Base-by-base conservation (phyloP, 2,329 filamentous ascomycete species). In the Aureobasidium sp. region DNA sequence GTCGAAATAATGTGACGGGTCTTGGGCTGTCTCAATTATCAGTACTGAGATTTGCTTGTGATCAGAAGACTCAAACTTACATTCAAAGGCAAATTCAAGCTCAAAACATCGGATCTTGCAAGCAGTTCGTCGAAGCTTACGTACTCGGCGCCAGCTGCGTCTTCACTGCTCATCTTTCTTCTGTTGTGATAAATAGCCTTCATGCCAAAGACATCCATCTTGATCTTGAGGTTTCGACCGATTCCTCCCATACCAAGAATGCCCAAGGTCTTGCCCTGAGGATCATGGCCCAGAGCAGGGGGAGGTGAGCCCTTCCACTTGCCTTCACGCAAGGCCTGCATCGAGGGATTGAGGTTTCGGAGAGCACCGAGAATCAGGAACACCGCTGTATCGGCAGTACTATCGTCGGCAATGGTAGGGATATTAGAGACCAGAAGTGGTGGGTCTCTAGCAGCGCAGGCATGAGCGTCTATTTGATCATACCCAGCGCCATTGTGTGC, bases 221-320 rank as follows among this genome's bases (percentile, higher is more conserved):
- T 91, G 71, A 79, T 83, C 71, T 87, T 89, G 68, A 94, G 75
- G 69, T 91, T 90, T 39, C 87, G 79, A 0, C 91, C 90, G 64
- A 95, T 94, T 2, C 90, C 89, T 23, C 90, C 90, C 89, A 94
- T 93, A 7, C 90, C 90, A 44, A 95, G 73, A 64, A 95, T 91
- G 0, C 90, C 90, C 5, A 95, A 79, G 1, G 86, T 78, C 74
- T 93, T 94, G 39, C 88, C 89, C 72, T 89, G 80, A 1, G 90
- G 90, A 70, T 94, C 90, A 70, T 89, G 88, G 13, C 90, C 90
- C 0, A 86, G 80, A 0, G 82, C 80, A 2, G 79, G 77, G 7
- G 75, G 71, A 0, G 77, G 75, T 5, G 74, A 72, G 4, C 88
- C 88, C 58, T 84, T 81, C 87, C 89, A 95, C 62, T 84, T 76